phyloP scores from a whole-genome alignment of 768 basidiomycete genomes.

The Hysterangium stoloniferum region DNA sequence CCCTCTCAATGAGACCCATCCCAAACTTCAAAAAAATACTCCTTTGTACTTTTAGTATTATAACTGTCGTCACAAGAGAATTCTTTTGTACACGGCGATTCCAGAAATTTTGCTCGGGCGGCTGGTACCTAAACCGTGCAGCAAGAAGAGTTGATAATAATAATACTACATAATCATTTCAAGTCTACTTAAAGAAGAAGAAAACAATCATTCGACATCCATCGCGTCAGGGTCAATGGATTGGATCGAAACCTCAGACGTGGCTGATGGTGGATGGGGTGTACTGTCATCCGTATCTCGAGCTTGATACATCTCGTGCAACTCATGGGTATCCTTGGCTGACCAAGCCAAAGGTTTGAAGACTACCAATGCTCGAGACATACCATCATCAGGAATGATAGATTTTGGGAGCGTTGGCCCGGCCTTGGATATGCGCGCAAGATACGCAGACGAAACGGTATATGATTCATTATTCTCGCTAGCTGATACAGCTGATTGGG shows the following conservation, averaged over 20 bases:
- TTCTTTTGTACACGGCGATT: too few species aligned
- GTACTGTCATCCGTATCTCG: not conserved
- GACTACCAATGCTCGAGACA: constrained; percentile 46
- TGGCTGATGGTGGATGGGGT: not conserved
- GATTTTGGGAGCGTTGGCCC: constrained; percentile 15
- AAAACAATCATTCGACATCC: constrained; percentile 39
- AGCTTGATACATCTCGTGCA: not conserved
- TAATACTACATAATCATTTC: constrained; percentile 15
- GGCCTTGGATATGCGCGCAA: constrained; percentile 35
- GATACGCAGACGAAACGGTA: constrained; percentile 36
- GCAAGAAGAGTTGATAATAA: constrained; percentile 13
- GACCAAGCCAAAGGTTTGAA: constrained; percentile 25
- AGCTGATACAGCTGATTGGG: constrained; percentile 13
- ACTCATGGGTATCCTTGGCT: constrained; percentile 3
- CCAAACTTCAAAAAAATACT: too few species aligned
- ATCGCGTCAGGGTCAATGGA: constrained; percentile 36
- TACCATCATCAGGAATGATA: constrained; percentile 7
- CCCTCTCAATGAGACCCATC: too few species aligned
- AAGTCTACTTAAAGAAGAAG: constrained; percentile 14
- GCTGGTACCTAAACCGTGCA: too few species aligned
- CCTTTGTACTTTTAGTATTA: too few species aligned
- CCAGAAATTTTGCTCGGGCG: too few species aligned
- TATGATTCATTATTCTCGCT: constrained; percentile 25
- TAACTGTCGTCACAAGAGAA: too few species aligned
- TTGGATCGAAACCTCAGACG: not conserved